phyloP scores from a whole-genome alignment of 805 yeast genomes.

The Ogataea dorogensis region DNA sequence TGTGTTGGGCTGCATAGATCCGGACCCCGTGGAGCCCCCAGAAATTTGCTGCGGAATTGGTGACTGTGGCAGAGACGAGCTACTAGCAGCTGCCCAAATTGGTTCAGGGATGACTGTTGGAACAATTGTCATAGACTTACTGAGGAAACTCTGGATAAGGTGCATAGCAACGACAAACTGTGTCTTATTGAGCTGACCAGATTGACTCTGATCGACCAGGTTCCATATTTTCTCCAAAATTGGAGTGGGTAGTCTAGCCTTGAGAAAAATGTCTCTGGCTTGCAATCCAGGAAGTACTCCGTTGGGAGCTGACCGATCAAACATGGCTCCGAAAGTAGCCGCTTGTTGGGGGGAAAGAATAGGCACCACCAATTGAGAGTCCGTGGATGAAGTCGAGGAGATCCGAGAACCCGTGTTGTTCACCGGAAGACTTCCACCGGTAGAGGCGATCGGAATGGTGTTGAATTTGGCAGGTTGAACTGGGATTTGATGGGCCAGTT shows the following conservation, averaged over 20 bases:
- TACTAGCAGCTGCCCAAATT: constrained; percentile 33
- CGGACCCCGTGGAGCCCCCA: constrained; percentile 11
- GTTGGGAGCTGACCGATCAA: constrained; percentile 60
- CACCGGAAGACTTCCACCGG: constrained; percentile 33
- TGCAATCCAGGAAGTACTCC: constrained; percentile 66
- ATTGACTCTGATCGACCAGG: constrained; percentile 71
- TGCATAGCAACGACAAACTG: constrained; percentile 95
- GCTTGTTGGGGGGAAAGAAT: constrained; percentile 57
- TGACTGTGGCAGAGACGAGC: constrained; percentile 17
- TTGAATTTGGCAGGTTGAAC: constrained; percentile 61
- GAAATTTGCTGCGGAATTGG: constrained; percentile 18
- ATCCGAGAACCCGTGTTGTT: constrained; percentile 32
- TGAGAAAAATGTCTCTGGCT: constrained; percentile 83
- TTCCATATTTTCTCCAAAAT: constrained; percentile 86
- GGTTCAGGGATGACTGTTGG: constrained; percentile 34
- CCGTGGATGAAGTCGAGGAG: constrained; percentile 34
- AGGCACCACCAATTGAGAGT: constrained; percentile 39
- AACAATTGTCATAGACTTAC: constrained; percentile 52
- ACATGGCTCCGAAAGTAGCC: constrained; percentile 65
- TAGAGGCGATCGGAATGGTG: constrained; percentile 33
- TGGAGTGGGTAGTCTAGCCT: constrained; percentile 79
- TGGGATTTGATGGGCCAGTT: constrained; percentile 52
- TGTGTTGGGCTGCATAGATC: constrained; percentile 26
- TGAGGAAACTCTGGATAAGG: constrained; percentile 77
- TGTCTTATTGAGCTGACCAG: constrained; percentile 68